Evolutionary conservation across 225 moss, liverwort and hornwort species (phyloP).

Genomic region (Neckera pumila): DNA sequence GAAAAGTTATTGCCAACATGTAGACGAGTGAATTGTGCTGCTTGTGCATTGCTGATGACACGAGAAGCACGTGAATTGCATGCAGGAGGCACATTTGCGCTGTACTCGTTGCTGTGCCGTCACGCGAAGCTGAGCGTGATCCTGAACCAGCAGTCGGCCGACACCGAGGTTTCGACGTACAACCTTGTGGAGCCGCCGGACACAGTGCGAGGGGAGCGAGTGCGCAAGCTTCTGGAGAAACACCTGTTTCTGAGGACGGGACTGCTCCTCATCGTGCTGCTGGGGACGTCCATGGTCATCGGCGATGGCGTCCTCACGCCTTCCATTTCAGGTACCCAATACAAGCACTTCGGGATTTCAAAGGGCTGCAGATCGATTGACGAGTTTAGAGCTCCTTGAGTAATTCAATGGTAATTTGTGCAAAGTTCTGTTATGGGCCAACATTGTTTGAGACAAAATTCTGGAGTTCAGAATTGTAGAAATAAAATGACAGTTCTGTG

Average conservation of each 20-base stretch:
- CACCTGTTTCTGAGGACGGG: conserved; percentile 31
- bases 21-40: no score
- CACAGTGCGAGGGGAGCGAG: conserved; percentile 14
- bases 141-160: conserved; percentile 62
- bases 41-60: neutral
- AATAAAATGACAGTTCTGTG: neutral
- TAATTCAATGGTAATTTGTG: neutral
- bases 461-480: neutral
- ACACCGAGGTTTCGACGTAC: conserved; percentile 76
- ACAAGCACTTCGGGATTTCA: neutral
- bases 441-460: neutral
- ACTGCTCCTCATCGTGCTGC: conserved; percentile 54
- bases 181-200: conserved; percentile 25
- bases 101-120: conserved; percentile 78
- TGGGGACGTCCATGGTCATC: conserved; percentile 79
- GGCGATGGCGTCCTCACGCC: conserved; percentile 89
- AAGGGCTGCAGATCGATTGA: neutral
- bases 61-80: neutral
- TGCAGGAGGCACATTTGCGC: conserved; percentile 77
- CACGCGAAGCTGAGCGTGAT: conserved; percentile 64
- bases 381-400: neutral
- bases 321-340: conserved; percentile 56
- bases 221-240: conserved; percentile 49
- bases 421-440: neutral
- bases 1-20: neutral